Evolutionary conservation across 805 yeast species (phyloP), one percentile per base, ranked within the genome.

Genomic region (Metschnikowia arizonensis): DNA sequence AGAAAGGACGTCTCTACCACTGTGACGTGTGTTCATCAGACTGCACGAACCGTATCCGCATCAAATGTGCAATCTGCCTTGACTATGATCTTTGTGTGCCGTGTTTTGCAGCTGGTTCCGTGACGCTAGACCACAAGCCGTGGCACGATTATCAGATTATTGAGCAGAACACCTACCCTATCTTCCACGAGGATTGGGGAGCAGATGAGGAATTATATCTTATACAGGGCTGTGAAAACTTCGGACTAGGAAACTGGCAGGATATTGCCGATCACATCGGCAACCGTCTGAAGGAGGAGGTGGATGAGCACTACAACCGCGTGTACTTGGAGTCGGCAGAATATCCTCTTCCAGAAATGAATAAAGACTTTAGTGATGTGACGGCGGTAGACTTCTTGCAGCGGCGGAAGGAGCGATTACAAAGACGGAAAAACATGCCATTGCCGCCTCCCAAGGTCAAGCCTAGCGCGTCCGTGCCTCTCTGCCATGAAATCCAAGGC

Each of bases 1-100:
- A 70, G 33, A 69, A 69, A 49, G 63, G 65, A 45, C 59, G 65
- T 46, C 60, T 69, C 58, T 88, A 79, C 63, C 96, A 88, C 61
- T 93, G 99, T 68, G 99, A 93, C 66, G 88, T 88, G 10, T 93
- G 99, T 62, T 83, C 96, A n/a, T 77, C 95, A 1, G 99, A 93
- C 64, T 87, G 97, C 62, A 90, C 98, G 1, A 83, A 90, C 58
- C 71, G 97, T 54, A 93, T 93, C 38, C 76, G 98, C 50, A 83
- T 93, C 39, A 76, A 85, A 42, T 93, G 99, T 72, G 98, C 97
- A 0, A 83, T 81, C 28, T 95, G 99, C 66, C 73, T 81, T 3
- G 98, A 91, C 63, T 93, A 91, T 59, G 99, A 93, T 63, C 70
- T 93, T n/a, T 93, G 99, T 72, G 98, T 95, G 4, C 96, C 96